Conservation (phyloP, 2,329 filamentous ascomycete species). For the Fusarium cyanostomum region DNA sequence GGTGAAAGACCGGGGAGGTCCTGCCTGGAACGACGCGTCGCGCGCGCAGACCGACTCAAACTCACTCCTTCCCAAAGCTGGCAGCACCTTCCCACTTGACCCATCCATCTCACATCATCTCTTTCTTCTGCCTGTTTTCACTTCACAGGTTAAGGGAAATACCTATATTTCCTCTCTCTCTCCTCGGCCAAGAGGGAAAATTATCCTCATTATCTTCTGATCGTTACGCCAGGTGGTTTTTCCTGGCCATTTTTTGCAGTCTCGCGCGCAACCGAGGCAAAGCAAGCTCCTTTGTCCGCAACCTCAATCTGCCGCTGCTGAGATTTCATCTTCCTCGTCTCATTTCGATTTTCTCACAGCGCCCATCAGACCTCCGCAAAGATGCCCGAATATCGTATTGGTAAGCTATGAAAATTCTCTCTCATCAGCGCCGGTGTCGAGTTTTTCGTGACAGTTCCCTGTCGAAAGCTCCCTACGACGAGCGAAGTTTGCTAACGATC, state of each 20-base stretch:
- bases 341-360: slow-evolving; percentile 4
- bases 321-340: slow-evolving; percentile 23
- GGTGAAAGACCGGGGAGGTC: slow-evolving; percentile 8
- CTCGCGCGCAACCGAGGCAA: slow-evolving; percentile 5
- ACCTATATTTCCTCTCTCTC: background rate
- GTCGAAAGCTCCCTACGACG: slow-evolving; percentile 1
- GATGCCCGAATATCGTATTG: slow-evolving; percentile 60
- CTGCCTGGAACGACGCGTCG: slow-evolving; percentile 37
- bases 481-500: slow-evolving; percentile 22
- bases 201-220: background rate
- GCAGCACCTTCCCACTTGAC: slow-evolving; percentile 22
- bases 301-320: background rate
- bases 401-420: slow-evolving; percentile 47
- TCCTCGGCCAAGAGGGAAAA: background rate
- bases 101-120: slow-evolving; percentile 30
- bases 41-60: slow-evolving; percentile 33
- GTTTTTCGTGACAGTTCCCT: background rate
- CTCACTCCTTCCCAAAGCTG: slow-evolving; percentile 19
- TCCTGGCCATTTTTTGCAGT: background rate
- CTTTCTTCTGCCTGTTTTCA: slow-evolving; percentile 26
- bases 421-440: background rate
- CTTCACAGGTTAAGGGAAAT: slow-evolving; percentile 9
- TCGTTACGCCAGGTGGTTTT: background rate
- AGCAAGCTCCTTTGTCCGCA: slow-evolving; percentile 9
- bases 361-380: slow-evolving; percentile 26